A percentile compares a stretch with the other conserved stretches of the same genome.
phyloP scores from a whole-genome alignment of 2,329 filamentous ascomycete species.

The Venturia oleaginea region DNA sequence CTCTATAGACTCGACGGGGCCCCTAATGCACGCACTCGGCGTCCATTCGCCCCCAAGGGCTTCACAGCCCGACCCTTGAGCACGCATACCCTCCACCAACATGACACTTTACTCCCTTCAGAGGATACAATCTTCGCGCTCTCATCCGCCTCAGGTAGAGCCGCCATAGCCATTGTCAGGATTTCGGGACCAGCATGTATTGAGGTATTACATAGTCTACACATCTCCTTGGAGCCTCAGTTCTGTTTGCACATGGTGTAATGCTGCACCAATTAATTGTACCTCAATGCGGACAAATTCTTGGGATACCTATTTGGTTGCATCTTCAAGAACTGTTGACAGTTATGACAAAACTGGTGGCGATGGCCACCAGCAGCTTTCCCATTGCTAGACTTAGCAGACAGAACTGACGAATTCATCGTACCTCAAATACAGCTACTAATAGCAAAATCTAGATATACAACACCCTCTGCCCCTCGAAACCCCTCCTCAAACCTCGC shows the following conservation, averaged over 20 bases:
- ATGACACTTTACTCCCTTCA: neutral
- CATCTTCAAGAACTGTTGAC: no score
- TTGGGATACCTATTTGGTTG: neutral
- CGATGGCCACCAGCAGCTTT: neutral
- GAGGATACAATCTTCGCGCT: constrained; percentile 74
- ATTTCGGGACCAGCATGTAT: constrained; percentile 72
- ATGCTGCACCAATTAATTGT: neutral
- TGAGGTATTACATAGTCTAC: constrained; percentile 39
- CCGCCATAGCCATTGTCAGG: constrained; percentile 83
- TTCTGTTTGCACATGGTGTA: neutral
- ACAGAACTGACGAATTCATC: neutral
- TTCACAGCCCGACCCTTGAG: neutral
- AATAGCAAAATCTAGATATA: constrained; percentile 47
- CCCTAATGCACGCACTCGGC: neutral
- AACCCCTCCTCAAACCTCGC: constrained; percentile 47
- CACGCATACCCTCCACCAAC: neutral
- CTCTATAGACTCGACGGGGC: neutral
- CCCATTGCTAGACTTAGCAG: neutral
- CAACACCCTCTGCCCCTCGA: constrained; percentile 49
- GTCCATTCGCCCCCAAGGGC: neutral
- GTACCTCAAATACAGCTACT: constrained; percentile 3
- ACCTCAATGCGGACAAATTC: neutral
- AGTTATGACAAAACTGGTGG: neutral
- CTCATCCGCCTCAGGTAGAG: constrained; percentile 75
- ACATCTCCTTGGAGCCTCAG: neutral